Base-by-base conservation (phyloP, 1,284 basidiomycete genomes). In the Pseudozyma sp. region DNA sequence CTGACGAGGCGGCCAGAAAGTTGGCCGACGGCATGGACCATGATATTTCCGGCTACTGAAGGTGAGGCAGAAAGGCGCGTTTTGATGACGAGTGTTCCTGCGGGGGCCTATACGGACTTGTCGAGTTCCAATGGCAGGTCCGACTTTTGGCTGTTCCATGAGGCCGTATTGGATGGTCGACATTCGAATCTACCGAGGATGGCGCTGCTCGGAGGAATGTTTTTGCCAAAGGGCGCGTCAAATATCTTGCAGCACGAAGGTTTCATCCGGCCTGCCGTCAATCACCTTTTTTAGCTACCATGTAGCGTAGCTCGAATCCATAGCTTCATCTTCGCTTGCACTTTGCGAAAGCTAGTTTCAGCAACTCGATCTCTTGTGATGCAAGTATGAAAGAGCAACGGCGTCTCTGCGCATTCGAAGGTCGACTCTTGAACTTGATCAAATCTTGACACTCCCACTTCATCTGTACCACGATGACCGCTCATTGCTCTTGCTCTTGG, bases 121-220 rank as follows among this genome's bases (percentile, higher is more conserved):
- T 5, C 34, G n/a, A 4, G 11, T 5, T 10, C 8, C 10, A 24
- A 7, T 14, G 17, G 5, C 0, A 40, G 14, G 4, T 47, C 46
- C 2, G 54, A 49, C 4, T 35, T 56, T 11, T 56, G 46, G 46
- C 39, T 56, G 11, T 43, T 56, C n/a, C 17, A 48, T 29, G 54
- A 56, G 29, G 37, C 39, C 1, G 10, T 33, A 0, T 0, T 29
- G 6, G 46, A 56, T 11, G 4, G 5, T 1, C 3, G 2, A 0
- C 1, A 33, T 2, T 2, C 1, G 4, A 7, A 7, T 2, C 8
- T 5, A n/a, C 46, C 37, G 7, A 24, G 29, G 10, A 11, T 56
- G 30, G 30, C 30, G 17, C 16, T 59, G 33, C 57, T 59, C 31
- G 57, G 57, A 11, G 57, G 35, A 35, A 42, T 51, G 44, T 59